Evolutionary conservation across 2,329 filamentous ascomycete species (phyloP).

Genomic region (Aspergillus persii): DNA sequence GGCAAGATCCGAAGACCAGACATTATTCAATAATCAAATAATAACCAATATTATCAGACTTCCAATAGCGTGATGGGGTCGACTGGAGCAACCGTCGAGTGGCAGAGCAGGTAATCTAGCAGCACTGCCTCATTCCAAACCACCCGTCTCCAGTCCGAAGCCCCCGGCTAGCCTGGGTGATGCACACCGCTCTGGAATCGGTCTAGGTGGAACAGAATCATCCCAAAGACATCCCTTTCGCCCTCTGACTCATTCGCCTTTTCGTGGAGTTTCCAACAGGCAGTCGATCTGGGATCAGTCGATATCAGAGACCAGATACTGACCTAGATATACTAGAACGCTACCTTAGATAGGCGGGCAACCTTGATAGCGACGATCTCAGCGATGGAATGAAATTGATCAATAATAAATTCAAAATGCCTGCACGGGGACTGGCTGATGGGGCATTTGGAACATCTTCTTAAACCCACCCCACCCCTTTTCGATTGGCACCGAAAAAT

Average conservation of each 20-base stretch:
- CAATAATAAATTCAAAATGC: not conserved
- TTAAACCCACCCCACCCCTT: not conserved
- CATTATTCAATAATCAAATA: not conserved
- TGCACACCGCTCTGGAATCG: constrained; percentile 20
- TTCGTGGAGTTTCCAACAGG: not conserved
- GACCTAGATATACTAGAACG: no score
- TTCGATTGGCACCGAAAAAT: not conserved
- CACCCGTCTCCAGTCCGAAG: constrained; percentile 9
- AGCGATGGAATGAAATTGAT: not conserved
- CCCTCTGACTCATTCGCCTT: not conserved
- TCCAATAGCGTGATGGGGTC: constrained; percentile 5
- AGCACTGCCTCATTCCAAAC: constrained; percentile 25
- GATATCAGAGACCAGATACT: not conserved
- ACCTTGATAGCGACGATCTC: not conserved
- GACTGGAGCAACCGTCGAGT: constrained; percentile 1
- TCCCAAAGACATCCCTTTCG: not conserved
- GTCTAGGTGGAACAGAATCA: not conserved
- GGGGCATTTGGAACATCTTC: not conserved
- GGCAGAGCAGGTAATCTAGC: constrained; percentile 10
- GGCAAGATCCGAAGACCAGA: not conserved
- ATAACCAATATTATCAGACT: not conserved
- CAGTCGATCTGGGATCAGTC: not conserved
- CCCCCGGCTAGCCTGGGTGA: constrained; percentile 10
- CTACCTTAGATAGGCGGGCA: not conserved
- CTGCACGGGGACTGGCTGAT: not conserved